A percentile compares a stretch with the other conserved stretches of the same genome.
These are phyloP conservation scores for sunflower (Helianthus annuus) DNA, from an alignment of 129 eudicot genomes.

Conservation along the genomic window HanXRQr2.0-SUNRISE NC_035444.2:144891925-144892424, in stretches of 20 bases:
- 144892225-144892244: slow-evolving; percentile 25
- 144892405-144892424: slow-evolving; percentile 79
- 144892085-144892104: slow-evolving; percentile 11
- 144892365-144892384: slow-evolving; percentile 66
- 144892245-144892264: slow-evolving; percentile 33
- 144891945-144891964: background rate
- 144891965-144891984: background rate
- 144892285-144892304: slow-evolving; percentile 56
- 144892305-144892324: slow-evolving; percentile 90
- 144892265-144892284: slow-evolving; percentile 27
- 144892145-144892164: slow-evolving; percentile 68
- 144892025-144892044: slow-evolving; percentile 83
- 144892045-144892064: slow-evolving; percentile 82
- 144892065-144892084: slow-evolving; percentile 73
- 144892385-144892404: slow-evolving; percentile 80
- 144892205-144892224: slow-evolving; percentile 52
- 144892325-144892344: slow-evolving; percentile 81
- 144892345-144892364: slow-evolving; percentile 89
- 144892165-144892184: slow-evolving; percentile 83
- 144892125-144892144: background rate
- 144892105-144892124: background rate
- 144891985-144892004: slow-evolving; percentile 44
- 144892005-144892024: slow-evolving; percentile 90
- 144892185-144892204: slow-evolving; percentile 80
- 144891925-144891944: background rate